A percentile compares a stretch with the other conserved stretches of the same genome.
phyloP scores from a whole-genome alignment of 306 rosid species.

The Vigna unguiculata region DNA sequence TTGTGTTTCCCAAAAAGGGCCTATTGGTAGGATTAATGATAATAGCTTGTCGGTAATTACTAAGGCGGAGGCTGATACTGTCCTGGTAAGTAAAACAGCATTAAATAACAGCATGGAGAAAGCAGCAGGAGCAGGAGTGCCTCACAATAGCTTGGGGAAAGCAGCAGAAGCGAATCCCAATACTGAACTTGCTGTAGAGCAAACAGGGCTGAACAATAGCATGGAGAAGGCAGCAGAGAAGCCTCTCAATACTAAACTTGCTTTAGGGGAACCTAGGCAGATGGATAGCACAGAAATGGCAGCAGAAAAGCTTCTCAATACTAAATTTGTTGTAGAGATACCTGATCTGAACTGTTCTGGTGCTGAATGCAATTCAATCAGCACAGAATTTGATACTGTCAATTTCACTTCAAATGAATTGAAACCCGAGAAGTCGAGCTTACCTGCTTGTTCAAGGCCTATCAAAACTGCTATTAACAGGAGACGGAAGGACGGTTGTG shows the following conservation, averaged over 20 bases:
- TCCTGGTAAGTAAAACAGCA: conserved; percentile 15
- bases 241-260: conserved; percentile 27
- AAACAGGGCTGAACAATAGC: conserved; percentile 41
- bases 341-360: conserved; percentile 77
- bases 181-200: conserved; percentile 31
- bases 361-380: conserved; percentile 47
- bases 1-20: conserved; percentile 9
- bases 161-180: conserved; percentile 39
- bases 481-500: conserved; percentile 50
- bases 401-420: conserved; percentile 45
- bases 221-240: conserved; percentile 43
- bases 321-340: conserved; percentile 42
- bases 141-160: conserved; percentile 43
- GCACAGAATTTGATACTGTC: conserved; percentile 48
- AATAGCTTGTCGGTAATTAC: conserved; percentile 6
- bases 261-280: conserved; percentile 13
- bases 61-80: conserved; percentile 33
- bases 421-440: conserved; percentile 40
- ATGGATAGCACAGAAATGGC: conserved; percentile 49
- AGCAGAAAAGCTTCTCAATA: conserved; percentile 37
- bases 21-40: conserved; percentile 34
- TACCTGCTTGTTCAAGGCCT: conserved; percentile 39
- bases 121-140: conserved; percentile 26
- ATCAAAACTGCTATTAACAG: conserved; percentile 37
- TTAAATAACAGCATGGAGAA: conserved; percentile 45